Conservation (phyloP, 306 rosid species). For the Sicyos edulis region DNA sequence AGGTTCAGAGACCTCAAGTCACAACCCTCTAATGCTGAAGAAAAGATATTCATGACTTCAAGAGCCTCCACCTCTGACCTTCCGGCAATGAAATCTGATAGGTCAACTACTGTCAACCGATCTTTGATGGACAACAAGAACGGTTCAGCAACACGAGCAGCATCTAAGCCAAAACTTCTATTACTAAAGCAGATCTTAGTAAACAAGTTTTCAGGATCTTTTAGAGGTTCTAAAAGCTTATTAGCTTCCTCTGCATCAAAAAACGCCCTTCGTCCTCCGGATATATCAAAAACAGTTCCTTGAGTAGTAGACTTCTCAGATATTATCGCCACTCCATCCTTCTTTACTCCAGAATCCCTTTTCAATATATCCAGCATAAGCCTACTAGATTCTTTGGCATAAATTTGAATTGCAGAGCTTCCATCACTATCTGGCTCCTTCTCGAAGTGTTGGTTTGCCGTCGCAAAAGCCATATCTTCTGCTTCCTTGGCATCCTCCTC, state of each 20-base stretch:
- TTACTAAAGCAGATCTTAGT: slow-evolving; percentile 21
- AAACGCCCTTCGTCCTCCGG: slow-evolving; percentile 16
- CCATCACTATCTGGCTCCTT: slow-evolving; percentile 65
- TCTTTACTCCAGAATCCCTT: slow-evolving; percentile 14
- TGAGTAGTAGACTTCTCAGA: slow-evolving; percentile 3
- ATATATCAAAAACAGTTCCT: slow-evolving; percentile 12
- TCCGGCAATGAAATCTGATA: slow-evolving; percentile 18
- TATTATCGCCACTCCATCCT: slow-evolving; percentile 3
- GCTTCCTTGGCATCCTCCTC: slow-evolving; percentile 48
- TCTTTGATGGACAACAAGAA: slow-evolving; percentile 20
- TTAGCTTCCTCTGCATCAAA: slow-evolving; percentile 14
- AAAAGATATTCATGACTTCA: slow-evolving; percentile 13
- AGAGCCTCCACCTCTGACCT: slow-evolving; percentile 10
- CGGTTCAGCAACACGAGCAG: slow-evolving; percentile 15
- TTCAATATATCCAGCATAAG: slow-evolving; percentile 17
- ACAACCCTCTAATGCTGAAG: slow-evolving; percentile 17
- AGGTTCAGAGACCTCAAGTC: slow-evolving; percentile 13
- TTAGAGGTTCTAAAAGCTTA: not conserved
- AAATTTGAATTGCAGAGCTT: slow-evolving; percentile 60
- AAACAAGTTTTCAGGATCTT: slow-evolving; percentile 16
- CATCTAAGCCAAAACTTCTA: slow-evolving; percentile 19
- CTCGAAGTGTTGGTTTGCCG: slow-evolving; percentile 57
- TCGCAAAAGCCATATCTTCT: slow-evolving; percentile 44
- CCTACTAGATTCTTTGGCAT: slow-evolving; percentile 60
- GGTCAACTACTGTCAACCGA: slow-evolving; percentile 17